Evolutionary conservation across 495 filamentous ascomycete genomes (phyloP), one percentile per base, ranked within the genome.

Genomic region (Parathielavia appendiculata): DNA sequence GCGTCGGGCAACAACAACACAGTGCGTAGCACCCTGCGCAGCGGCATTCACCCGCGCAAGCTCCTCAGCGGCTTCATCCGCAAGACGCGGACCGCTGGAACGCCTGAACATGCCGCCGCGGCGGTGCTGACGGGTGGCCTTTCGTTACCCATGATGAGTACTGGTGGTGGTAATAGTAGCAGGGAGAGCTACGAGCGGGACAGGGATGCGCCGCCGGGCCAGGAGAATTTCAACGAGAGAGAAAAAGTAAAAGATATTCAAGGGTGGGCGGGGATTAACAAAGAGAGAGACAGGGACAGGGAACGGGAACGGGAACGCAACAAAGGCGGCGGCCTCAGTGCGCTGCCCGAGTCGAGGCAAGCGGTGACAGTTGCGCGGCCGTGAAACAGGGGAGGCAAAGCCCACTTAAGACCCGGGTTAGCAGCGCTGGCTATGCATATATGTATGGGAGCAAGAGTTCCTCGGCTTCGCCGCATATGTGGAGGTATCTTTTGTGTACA

Each of bases 41-140:
- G 68, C 46, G 72, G 64, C 17, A 71, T 73, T 43, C 70, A 76
- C 38, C 66, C 73, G 35, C 66, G 75, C 6, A 73, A 73, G 57
- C 79, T 81, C 48, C 65, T 81, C 32, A 78, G 74, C 45, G 75
- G 78, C 12, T 69, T 81, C 34, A 75, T 78, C 34, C 63, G 70
- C 30, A 76, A 75, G 62, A 74, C 69, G 32, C 59, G 67, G 17
- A 73, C 64, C 22, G 68, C 68, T 3, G 26, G 26, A 6, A 63
- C 65, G 19, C 62, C 64, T 2, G 64, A 73, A 23, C 56, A 61
- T 16, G 47, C 59, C 8, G 55, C 63, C 14, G 57, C 62, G 30
- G 48, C 61, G 40, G 39, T 22, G 23, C 19, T 30, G 19, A 7
- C 40, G 3, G 16, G 26, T 30, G 26, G 26, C 26, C 26, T 30